A percentile compares a stretch with the other conserved stretches of the same genome.
These are phyloP conservation scores for Ustilago crameri DNA, from an alignment of 1,284 basidiomycete genomes.

Conservation along the genomic window DNA sequence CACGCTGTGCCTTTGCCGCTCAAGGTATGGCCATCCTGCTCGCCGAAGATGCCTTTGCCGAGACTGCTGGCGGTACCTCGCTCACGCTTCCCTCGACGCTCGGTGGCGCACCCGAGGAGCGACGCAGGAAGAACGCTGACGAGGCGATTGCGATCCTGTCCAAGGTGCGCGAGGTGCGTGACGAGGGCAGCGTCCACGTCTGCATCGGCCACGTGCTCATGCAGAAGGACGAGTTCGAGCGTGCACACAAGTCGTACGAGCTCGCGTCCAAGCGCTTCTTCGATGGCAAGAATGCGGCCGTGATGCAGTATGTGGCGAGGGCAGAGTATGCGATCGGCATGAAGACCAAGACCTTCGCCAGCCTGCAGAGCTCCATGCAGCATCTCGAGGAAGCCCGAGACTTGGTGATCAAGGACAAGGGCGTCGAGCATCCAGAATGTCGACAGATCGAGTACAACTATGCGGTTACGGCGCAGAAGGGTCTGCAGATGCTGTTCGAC, in stretches of 20 bases:
- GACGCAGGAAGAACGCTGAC: constrained; percentile 56
- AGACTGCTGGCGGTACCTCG: constrained; percentile 36
- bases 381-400: constrained; percentile 53
- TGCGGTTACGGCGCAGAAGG: constrained; percentile 64
- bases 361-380: constrained; percentile 47
- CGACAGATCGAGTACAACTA: constrained; percentile 63
- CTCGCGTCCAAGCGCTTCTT: constrained; percentile 56
- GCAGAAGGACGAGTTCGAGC: constrained; percentile 63
- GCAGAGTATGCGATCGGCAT: constrained; percentile 64
- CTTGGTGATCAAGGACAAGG: constrained; percentile 39
- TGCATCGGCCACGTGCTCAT: constrained; percentile 67
- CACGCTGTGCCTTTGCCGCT: constrained; percentile 63
- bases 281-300: constrained; percentile 40
- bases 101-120: constrained; percentile 48
- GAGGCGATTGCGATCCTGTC: constrained; percentile 61
- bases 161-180: constrained; percentile 64
- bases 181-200: constrained; percentile 66
- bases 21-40: constrained; percentile 65
- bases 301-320: constrained; percentile 62
- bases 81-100: constrained; percentile 22
- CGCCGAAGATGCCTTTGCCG: constrained; percentile 64
- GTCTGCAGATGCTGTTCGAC: constrained; percentile 65
- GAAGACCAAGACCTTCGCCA: constrained; percentile 50
- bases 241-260: constrained; percentile 64
- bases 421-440: constrained; percentile 25